Base-by-base conservation (phyloP, 1,284 basidiomycete genomes). In the Rhodotorula mucilaginosa region DNA sequence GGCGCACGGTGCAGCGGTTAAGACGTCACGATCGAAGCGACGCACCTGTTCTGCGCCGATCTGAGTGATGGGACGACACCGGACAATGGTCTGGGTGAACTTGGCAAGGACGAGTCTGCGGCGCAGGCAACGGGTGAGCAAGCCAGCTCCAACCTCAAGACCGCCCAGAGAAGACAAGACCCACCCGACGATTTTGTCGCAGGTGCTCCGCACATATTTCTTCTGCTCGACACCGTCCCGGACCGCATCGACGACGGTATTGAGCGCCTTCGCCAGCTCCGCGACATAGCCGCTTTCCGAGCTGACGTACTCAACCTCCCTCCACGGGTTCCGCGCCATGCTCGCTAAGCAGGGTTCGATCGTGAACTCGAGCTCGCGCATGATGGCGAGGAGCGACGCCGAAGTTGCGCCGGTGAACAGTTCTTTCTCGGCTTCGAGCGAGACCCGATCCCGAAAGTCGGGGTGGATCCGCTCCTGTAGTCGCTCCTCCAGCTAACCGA, bases 1-100 rank as follows among this genome's bases (percentile, higher is more conserved):
- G n/a, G 46, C 13, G 54, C 23, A 13, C 52, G 7, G 23, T 5
- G 34, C 34, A 34, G 34, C 34, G 34, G 57, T 15, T 54, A 16
- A n/a, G 46, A 2, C 19, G 29, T 5, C 12, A 7, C 34, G 57
- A 56, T 4, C 13, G 21, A 15, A 70, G 81, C 66, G 69, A n/a
- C 61, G 29, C 31, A 92, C 93, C 86, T 96, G 93, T 81, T 98
- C 94, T 5, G 93, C 94, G 10, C 93, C 94, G 56, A 90, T 90
- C 80, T 93, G 92, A 79, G 88, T 88, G 73, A 98, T 83, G 12
- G 94, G 95, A 61, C 93, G 84, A 80, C 91, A 93, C 81, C 88
- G 89, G 54, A 97, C 91, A 39, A 97, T 84, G 0, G 90, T 86
- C 77, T 90, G 90, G 0, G 92, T 95, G 77, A 97, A 96, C 71